phyloP scores from a whole-genome alignment of 1,284 basidiomycete genomes.

The Macrocybe sp. region DNA sequence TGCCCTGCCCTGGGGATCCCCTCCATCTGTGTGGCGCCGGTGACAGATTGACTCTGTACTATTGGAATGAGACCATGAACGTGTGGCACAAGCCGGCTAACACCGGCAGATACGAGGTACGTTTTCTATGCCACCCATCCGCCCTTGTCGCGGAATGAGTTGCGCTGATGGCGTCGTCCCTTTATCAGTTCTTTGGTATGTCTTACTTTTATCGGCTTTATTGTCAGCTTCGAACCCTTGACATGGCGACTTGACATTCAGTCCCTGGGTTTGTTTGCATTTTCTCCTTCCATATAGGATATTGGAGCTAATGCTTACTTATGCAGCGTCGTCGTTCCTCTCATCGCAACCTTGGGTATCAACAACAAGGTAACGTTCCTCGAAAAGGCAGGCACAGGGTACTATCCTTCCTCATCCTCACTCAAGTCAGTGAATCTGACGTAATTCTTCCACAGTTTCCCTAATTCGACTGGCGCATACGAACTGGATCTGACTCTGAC shows the following conservation, averaged over 20 bases:
- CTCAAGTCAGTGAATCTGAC: not conserved
- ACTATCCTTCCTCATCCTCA: not conserved
- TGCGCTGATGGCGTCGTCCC: slow-evolving; percentile 5
- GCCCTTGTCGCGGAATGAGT: not conserved
- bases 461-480: slow-evolving; percentile 71
- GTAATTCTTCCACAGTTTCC: slow-evolving; percentile 29
- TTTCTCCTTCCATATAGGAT: slow-evolving; percentile 2
- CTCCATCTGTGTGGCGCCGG: slow-evolving; percentile 59
- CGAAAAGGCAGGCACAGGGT: slow-evolving; percentile 55
- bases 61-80: slow-evolving; percentile 54
- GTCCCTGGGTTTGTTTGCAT: slow-evolving; percentile 38
- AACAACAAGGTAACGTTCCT: slow-evolving; percentile 77
- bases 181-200: slow-evolving; percentile 50
- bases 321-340: slow-evolving; percentile 58
- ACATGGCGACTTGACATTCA: slow-evolving; percentile 13
- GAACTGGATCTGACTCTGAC: slow-evolving; percentile 63
- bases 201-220: not conserved
- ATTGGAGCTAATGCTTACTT: slow-evolving; percentile 15
- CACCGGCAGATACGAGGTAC: slow-evolving; percentile 62
- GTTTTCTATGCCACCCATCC: slow-evolving; percentile 9
- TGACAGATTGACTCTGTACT: slow-evolving; percentile 46
- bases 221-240: not conserved
- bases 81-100: slow-evolving; percentile 59
- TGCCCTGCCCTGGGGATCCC: slow-evolving; percentile 64
- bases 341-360: slow-evolving; percentile 68